Evolutionary conservation across 1,284 basidiomycete genomes (phyloP).

Genomic region (Marasmius fiardii): DNA sequence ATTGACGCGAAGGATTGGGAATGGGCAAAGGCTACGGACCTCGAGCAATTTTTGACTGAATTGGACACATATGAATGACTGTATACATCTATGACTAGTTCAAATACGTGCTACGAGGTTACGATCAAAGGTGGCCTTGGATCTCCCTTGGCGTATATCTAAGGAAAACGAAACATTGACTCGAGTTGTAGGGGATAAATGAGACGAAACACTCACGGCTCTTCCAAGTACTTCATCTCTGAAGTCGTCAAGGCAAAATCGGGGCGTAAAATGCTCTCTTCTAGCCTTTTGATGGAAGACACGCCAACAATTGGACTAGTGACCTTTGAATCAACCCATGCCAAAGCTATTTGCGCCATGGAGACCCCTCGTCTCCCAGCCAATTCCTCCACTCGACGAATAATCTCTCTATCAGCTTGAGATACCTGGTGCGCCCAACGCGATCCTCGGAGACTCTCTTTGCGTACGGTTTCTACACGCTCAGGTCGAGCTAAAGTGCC

Average conservation of each 20-base stretch:
- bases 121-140: no score
- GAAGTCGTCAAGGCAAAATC: slow-evolving; percentile 1
- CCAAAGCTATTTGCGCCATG: slow-evolving; percentile 40
- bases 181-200: not conserved
- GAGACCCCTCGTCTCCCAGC: slow-evolving; percentile 31
- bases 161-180: no score
- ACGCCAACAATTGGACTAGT: slow-evolving; percentile 38
- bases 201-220: slow-evolving; percentile 3
- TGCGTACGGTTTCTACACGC: slow-evolving; percentile 24
- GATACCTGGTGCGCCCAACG: slow-evolving; percentile 22
- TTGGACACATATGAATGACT: no score
- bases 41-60: no score
- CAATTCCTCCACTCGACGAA: slow-evolving; percentile 39
- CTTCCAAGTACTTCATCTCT: slow-evolving; percentile 9
- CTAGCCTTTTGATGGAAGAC: slow-evolving; percentile 5
- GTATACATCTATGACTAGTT: no score
- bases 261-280: slow-evolving; percentile 3
- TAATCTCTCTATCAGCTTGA: slow-evolving; percentile 31
- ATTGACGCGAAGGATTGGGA: no score
- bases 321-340: slow-evolving; percentile 34
- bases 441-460: slow-evolving; percentile 22
- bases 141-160: no score
- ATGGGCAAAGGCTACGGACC: no score
- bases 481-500: slow-evolving; percentile 38
- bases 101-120: no score